Base-by-base conservation (phyloP, 305 asterid genomes). In the Fraxinus dipetala region DNA sequence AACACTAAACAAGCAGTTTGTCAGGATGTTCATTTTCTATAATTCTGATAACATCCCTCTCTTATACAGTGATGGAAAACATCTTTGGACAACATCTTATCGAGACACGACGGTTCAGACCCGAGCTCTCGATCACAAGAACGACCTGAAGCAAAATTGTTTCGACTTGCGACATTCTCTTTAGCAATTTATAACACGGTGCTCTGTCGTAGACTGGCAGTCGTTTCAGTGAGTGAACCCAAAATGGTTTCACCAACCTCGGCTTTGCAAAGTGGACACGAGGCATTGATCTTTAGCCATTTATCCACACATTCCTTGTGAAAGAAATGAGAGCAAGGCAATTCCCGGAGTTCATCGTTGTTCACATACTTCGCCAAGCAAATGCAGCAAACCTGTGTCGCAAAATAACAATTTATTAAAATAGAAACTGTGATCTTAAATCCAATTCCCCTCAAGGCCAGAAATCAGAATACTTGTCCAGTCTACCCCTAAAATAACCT, bases 261-360 rank as follows among this genome's bases (percentile, higher is more conserved):
- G 1, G 94, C 91, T 88, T 96, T 96, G 92, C 99, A 96, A 61
- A 96, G 97, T 18, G 99, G 98, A 79, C 99, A 96, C 0, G 93
- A 77, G 10, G 98, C 97, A 45, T 96, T 96, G 88, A 95, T 89
- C 84, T 92, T 92, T 82, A 95, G 92, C 99, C 99, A 95, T 86
- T 94, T 94, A 79, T 94, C 99, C 10, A 95, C 97, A 28, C 99
- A 95, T 48, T 94, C 98, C 87, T 92, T 94, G 96, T 94, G 98
- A 79, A 95, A 91, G 90, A 92, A 93, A 88, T 95, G 99, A 36
- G 91, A 80, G 88, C 99, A 95, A 8, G 97, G 95, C 79, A 95
- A 84, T 87, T 94, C 99, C 61, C 92, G 93, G 72, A 95, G 93
- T 83, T 95, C 99, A 63, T 94, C 99, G n/a, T 95, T 94, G 91